Base-by-base conservation (phyloP, 768 basidiomycete genomes). In the Tephrocybe sp. region DNA sequence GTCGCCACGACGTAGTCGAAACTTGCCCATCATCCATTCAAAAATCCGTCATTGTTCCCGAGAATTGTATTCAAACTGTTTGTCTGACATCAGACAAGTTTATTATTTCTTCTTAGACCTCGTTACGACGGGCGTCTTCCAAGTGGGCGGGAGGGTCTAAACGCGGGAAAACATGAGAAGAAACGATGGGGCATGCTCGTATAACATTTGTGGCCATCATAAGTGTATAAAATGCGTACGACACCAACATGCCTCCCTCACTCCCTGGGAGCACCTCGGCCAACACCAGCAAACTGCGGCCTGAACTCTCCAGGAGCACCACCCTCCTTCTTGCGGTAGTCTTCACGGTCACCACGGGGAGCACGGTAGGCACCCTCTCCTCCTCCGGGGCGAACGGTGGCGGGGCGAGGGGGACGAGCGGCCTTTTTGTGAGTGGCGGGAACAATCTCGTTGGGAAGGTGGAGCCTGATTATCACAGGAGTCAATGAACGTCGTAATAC, bases 361-460 rank as follows among this genome's bases (percentile, higher is more conserved):
- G 91, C 78, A 57, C 92, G 90, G 79, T 95, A 92, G 9, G 89
- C 83, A 60, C 79, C 82, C 39, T 91, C 89, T 52, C 83, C 89
- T 58, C 78, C 83, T 53, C 85, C 84, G 25, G 78, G 76, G 58
- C 87, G 84, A 49, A 83, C 82, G 50, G 78, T 72, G 44, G 94
- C 88, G 28, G 92, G 91, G 57, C 92, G 89, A 38, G 87, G 77
- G 22, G 89, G 83, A 63, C 97, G 92, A 44, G 80, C 88, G 53
- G 91, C 89, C 78, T 95, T 97, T 80, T 97, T 97, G 83, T 96
- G 92, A 54, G 97, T 99, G 49, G 91, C 76, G 51, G 96, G 97
- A 46, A 99, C 97, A 66, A 99, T 98, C 74, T 99, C 96, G 53
- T 73, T 72, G 44, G 94, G 95, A 58, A 98, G 87, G 76, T 97